Conservation (phyloP, 805 yeast species). For the Kodamaea jinghongensis region DNA sequence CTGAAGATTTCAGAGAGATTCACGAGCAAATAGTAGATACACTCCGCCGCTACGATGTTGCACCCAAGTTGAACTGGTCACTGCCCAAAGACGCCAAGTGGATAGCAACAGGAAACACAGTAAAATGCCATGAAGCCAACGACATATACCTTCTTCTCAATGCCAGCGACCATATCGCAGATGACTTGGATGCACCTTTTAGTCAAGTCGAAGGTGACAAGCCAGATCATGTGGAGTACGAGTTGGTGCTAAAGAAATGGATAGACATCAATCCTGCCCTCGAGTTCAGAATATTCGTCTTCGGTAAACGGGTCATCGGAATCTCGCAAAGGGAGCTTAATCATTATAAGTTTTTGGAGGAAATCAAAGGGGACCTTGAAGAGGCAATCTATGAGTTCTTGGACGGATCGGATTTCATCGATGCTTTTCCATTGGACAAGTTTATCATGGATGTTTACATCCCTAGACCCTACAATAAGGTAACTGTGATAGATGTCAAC, state of each 20-base stretch:
- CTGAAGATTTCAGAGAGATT: constrained; percentile 52
- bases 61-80: constrained; percentile 96
- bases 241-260: constrained; percentile 83
- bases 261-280: constrained; percentile 78
- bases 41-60: constrained; percentile 51
- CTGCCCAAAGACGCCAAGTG: constrained; percentile 94
- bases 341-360: constrained; percentile 67
- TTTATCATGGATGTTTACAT: constrained; percentile 81
- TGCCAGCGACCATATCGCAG: constrained; percentile 83
- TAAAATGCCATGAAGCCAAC: constrained; percentile 65
- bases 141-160: constrained; percentile 82
- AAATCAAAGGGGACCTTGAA: constrained; percentile 46
- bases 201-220: constrained; percentile 38
- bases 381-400: constrained; percentile 55
- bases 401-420: constrained; percentile 33
- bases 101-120: constrained; percentile 77
- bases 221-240: constrained; percentile 33
- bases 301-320: constrained; percentile 60
- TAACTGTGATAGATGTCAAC: constrained; percentile 78
- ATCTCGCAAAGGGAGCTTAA: constrained; percentile 85
- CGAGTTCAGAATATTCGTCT: constrained; percentile 86
- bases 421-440: constrained; percentile 10
- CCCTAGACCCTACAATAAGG: constrained; percentile 67
- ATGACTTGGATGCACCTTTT: constrained; percentile 76
- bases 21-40: constrained; percentile 50